phyloP scores from a whole-genome alignment of 2,329 filamentous ascomycete genomes.

The Colletotrichum higginsianum region DNA sequence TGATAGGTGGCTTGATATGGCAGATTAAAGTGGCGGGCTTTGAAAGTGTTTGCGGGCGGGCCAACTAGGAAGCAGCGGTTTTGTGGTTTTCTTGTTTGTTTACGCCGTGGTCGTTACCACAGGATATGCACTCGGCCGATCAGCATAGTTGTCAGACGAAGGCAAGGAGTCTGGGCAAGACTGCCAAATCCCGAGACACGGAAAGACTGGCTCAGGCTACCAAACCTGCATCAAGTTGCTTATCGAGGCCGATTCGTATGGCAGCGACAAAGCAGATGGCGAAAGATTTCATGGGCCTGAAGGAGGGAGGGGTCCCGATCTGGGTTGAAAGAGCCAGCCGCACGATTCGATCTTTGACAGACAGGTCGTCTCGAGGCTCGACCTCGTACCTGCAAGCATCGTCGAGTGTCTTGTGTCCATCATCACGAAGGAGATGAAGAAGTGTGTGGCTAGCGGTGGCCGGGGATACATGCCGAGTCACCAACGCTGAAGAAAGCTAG shows the following conservation, averaged over 20 bases:
- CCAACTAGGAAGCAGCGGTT: not conserved
- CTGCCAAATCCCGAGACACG: conserved; percentile 29
- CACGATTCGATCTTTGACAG: not conserved
- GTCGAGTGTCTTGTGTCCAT: conserved; percentile 1
- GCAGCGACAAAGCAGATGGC: not conserved
- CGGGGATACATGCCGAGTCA: not conserved
- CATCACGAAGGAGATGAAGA: conserved; percentile 9
- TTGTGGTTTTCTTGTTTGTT: conserved; percentile 25
- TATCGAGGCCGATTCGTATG: conserved; percentile 15
- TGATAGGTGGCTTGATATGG: conserved; percentile 15
- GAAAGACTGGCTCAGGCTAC: conserved; percentile 26
- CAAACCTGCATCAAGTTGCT: conserved; percentile 35
- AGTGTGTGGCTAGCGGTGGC: conserved; percentile 28
- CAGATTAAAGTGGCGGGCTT: conserved; percentile 5
- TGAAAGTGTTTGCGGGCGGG: conserved; percentile 3
- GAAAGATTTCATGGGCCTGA: not conserved
- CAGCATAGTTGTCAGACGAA: conserved; percentile 2
- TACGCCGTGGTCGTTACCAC: not conserved
- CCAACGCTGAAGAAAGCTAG: conserved; percentile 3
- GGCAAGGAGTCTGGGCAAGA: conserved; percentile 21
- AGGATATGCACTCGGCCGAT: conserved; percentile 14
- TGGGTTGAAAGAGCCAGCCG: not conserved
- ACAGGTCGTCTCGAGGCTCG: not conserved
- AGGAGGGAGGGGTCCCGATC: not conserved
- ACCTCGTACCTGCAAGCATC: conserved; percentile 32